Evolutionary conservation across 331 rosid genomes (phyloP), one percentile per base, ranked within the genome.

Genomic region (Spiraea crenata): DNA sequence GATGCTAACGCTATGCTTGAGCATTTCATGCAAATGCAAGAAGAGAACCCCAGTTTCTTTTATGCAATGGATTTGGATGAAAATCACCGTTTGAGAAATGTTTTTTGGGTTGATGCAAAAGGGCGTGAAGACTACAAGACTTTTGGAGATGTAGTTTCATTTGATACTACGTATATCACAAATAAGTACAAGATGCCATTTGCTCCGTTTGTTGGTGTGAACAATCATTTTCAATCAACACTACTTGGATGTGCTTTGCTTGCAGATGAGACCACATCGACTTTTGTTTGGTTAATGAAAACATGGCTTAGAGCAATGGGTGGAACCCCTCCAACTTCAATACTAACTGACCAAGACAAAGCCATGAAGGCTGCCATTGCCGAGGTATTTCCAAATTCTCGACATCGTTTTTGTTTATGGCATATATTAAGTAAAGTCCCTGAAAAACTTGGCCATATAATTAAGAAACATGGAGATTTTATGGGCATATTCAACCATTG

Each of bases 21-120:
- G n/a, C 20, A 70, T 19, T 45, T 57, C 15, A 57, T 44, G 52
- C 20, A 70, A 10, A 70, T 70, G 65, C 60, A 60, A n/a, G n/a
- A n/a, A n/a, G n/a, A n/a, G n/a, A n/a, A n/a, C n/a, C n/a, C n/a
- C n/a, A n/a, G n/a, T n/a, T 72, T 72, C 68, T 72, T 72, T 38
- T 72, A 38, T 38, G 76, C 68, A 4, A 51, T 60, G n/a, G 76
- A 71, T 34, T 59, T 71, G 25, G 41, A 58, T 62, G 67, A 46
- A 59, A 67, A 61, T 16, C 68, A 61, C 13, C 16, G 25, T 44
- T 13, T 72, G 35, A 57, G 46, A 15, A 71, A 59, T 48, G 67
- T 58, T 5, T 71, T 71, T 37, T 71, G 58, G 67, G 69, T 62
- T 7, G 61, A 72, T 50, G 61, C 76, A 52, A 49, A 49, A 72